Evolutionary conservation across 1,284 basidiomycete genomes (phyloP), one percentile per base, ranked within the genome.

Genomic region (Sporisorium graminicola): DNA sequence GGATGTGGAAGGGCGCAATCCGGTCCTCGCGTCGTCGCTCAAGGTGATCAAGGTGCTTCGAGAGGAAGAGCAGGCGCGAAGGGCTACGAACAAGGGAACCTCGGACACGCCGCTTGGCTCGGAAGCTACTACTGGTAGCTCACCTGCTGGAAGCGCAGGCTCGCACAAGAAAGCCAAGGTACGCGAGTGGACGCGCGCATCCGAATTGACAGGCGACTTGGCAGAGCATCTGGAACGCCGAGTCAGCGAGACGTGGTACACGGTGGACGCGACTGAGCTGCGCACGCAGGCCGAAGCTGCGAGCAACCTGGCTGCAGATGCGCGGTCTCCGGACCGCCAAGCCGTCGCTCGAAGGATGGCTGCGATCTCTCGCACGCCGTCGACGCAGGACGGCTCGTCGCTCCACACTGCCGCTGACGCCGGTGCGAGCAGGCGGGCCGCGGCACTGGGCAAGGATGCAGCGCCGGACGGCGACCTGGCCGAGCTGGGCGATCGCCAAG

Each of bases 41-140:
- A 68, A 77, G 46, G 69, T 77, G 50, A 77, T 77, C 65, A 77
- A 73, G 53, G 65, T 68, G 46, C 70, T 77, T 8, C 44, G 74
- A 5, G 62, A 69, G 43, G 74, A 73, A 20, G 74, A 77, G 40
- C 61, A 53, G 33, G 65, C 74, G 7, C 69, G 74, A 20, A 40
- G 69, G 12, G 29, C 44, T 46, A 61, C 51, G 40, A 40, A 56
- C 16, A 26, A 33, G 2, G 52, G 37, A 18, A 12, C 27, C 14
- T 27, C 49, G 7, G 66, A 44, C 24, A 52, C 35, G 2, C 47
- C 68, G 5, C 40, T 24, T 22, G 47, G 29, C 0, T 71, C 74
- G 31, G 67, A 70, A 0, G 35, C 40, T 24, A 27, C 31, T 2
- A 18, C 22, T 5, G 29, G 53, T 24, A 64, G 64, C 46, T 70